Conservation (phyloP, 2,329 filamentous ascomycete species). For the Fusarium marasasianum region DNA sequence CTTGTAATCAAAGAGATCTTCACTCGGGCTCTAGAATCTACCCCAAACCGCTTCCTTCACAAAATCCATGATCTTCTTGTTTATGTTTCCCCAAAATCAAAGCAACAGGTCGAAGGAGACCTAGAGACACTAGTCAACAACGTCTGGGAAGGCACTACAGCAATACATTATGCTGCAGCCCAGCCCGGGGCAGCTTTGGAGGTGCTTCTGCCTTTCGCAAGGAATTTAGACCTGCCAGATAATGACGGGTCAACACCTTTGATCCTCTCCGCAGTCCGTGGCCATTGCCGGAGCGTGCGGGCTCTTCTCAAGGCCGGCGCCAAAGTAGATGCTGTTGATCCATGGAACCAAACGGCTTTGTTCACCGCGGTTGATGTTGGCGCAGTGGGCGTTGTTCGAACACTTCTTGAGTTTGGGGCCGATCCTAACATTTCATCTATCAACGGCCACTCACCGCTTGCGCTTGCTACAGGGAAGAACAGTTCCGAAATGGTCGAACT, state of each 20-base stretch:
- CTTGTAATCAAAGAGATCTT: constrained; percentile 25
- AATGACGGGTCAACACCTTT: constrained; percentile 25
- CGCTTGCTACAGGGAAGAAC: constrained; percentile 14
- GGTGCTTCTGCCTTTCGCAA: constrained; percentile 24
- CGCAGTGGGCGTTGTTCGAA: constrained; percentile 12
- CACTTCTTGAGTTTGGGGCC: constrained; percentile 25
- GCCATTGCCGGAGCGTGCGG: constrained; percentile 7
- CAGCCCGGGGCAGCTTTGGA: constrained; percentile 19
- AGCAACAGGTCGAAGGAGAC: not conserved
- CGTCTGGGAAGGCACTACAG: constrained; percentile 29
- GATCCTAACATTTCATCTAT: constrained; percentile 17
- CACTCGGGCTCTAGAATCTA: not conserved
- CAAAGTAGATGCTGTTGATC: constrained; percentile 16
- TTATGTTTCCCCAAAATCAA: not conserved
- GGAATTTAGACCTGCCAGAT: constrained; percentile 22
- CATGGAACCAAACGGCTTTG: constrained; percentile 27
- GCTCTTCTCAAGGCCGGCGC: constrained; percentile 29
- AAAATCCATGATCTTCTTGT: not conserved
- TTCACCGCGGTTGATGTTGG: constrained; percentile 20
- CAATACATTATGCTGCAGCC: constrained; percentile 29
- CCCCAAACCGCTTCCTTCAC: not conserved
- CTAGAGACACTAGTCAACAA: constrained; percentile 22
- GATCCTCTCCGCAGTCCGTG: constrained; percentile 23
- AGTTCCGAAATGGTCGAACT: constrained; percentile 18
- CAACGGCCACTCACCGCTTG: constrained; percentile 20